Evolutionary conservation across 208 protist genomes (phyloP).

Genomic region (Trypanosoma boissoni): DNA sequence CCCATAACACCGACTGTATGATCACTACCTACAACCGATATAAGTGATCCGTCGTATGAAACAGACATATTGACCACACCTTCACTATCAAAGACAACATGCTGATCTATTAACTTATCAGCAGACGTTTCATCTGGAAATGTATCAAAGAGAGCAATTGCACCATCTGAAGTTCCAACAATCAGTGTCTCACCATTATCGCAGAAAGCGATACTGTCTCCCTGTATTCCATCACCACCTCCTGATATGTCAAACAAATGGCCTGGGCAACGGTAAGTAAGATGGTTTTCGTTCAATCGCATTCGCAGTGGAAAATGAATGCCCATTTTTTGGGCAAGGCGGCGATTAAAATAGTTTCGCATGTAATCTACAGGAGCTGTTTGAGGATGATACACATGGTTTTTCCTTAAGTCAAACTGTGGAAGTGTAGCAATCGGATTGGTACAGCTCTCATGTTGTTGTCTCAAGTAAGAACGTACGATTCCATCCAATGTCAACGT

Average conservation of each 20-base stretch:
- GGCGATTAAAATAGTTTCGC: slow-evolving; percentile 65
- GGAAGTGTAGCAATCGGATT: slow-evolving; percentile 89
- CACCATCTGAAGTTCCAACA: slow-evolving; percentile 81
- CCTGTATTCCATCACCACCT: slow-evolving; percentile 58
- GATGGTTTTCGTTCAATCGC: slow-evolving; percentile 56
- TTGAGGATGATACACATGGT: slow-evolving; percentile 68
- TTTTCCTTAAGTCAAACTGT: slow-evolving; percentile 80
- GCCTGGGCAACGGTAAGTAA: slow-evolving; percentile 67
- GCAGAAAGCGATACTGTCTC: slow-evolving; percentile 75
- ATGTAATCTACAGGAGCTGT: slow-evolving; percentile 57
- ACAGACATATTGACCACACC: slow-evolving; percentile 50
- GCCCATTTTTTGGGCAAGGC: slow-evolving; percentile 51
- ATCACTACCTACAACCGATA: slow-evolving; percentile 49
- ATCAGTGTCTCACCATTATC: slow-evolving; percentile 73
- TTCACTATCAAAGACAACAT: slow-evolving; percentile 81
- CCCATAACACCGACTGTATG: slow-evolving; percentile 50
- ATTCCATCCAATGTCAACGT: slow-evolving; percentile 55
- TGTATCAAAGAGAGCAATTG: slow-evolving; percentile 76
- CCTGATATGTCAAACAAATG: slow-evolving; percentile 84
- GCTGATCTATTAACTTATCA: slow-evolving; percentile 80
- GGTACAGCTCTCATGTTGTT: slow-evolving; percentile 75
- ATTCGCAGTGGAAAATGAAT: slow-evolving; percentile 44
- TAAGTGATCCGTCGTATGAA: slow-evolving; percentile 47
- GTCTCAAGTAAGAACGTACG: slow-evolving; percentile 72
- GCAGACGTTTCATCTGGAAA: slow-evolving; percentile 64